phyloP scores from a whole-genome alignment of 139 green algal species.

The Parachlorella kessleri region DNA sequence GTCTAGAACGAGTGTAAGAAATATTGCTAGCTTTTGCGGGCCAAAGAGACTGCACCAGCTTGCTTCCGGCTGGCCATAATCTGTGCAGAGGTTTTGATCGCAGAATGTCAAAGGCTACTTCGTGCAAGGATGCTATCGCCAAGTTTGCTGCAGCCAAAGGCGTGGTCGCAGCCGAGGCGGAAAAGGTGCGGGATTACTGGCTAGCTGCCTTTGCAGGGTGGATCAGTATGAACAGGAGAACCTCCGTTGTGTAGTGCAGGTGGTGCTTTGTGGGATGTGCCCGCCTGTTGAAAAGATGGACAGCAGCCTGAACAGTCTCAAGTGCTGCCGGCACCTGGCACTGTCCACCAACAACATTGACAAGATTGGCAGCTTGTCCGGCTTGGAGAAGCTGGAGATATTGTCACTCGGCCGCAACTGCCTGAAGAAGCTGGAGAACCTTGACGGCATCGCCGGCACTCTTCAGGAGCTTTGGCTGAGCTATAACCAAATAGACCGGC shows the following conservation, averaged over 20 bases:
- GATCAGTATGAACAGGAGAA: too few relatives aligned
- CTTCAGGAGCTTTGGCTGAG: slow-evolving; percentile 94
- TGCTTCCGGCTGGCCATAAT: too few relatives aligned
- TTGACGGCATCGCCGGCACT: slow-evolving; percentile 86
- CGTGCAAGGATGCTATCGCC: slow-evolving; percentile 88
- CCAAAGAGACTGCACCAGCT: too few relatives aligned
- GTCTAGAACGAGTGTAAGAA: too few relatives aligned
- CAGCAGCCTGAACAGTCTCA: slow-evolving; percentile 76
- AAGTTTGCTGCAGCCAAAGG: slow-evolving; percentile 73
- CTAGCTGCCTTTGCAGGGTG: too few relatives aligned
- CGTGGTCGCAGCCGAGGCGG: slow-evolving; percentile 60
- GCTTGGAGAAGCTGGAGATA: slow-evolving; percentile 79
- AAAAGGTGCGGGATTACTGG: slow-evolving; percentile 58
- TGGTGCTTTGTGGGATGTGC: slow-evolving; percentile 79
- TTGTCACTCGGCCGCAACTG: slow-evolving; percentile 90
- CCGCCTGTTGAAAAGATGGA: slow-evolving; percentile 96
- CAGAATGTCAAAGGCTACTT: slow-evolving; percentile 63
- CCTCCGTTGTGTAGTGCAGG: too few relatives aligned
- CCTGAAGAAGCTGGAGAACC: slow-evolving; percentile 95
- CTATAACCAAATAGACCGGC: slow-evolving; percentile 91
- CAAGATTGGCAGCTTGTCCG: slow-evolving; percentile 83
- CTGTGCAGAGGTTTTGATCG: too few relatives aligned
- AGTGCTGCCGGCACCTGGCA: slow-evolving; percentile 89
- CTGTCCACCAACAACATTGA: slow-evolving; percentile 97
- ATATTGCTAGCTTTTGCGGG: too few relatives aligned